Conservation (phyloP, 495 filamentous ascomycete species). For the Hypoxylon rickii region DNA sequence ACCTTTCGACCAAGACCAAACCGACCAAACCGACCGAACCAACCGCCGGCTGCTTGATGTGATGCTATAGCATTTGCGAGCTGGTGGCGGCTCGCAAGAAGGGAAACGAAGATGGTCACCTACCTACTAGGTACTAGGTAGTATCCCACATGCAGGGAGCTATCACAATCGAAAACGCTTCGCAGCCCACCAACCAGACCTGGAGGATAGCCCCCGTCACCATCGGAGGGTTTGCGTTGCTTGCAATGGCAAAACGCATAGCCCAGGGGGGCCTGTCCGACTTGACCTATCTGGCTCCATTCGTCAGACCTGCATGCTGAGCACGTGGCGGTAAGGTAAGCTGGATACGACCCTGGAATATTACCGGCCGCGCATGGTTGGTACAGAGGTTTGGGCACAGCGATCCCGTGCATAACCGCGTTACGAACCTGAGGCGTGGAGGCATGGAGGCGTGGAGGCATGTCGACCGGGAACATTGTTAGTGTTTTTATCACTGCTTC, state of each 20-base stretch:
- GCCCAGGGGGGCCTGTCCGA: conserved; percentile 23
- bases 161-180: conserved; percentile 8
- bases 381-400: not conserved
- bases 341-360: conserved; percentile 21
- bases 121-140: too few species aligned
- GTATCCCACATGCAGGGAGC: conserved; percentile 22
- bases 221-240: conserved; percentile 24
- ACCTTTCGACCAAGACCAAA: too few species aligned
- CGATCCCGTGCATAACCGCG: too few species aligned
- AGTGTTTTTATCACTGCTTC: too few species aligned
- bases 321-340: conserved; percentile 39
- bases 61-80: conserved; percentile 5
- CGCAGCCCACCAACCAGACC: conserved; percentile 20
- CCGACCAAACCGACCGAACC: too few species aligned
- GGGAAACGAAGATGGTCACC: not conserved
- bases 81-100: not conserved
- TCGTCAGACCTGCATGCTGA: conserved; percentile 36
- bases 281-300: conserved; percentile 29
- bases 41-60: not conserved
- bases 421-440: too few species aligned
- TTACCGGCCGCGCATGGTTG: conserved; percentile 8
- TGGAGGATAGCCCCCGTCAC: conserved; percentile 5
- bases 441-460: too few species aligned
- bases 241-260: conserved; percentile 32
- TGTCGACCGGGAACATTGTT: too few species aligned